Evolutionary conservation across 768 basidiomycete species (phyloP).

Genomic region (Collybia sp.): DNA sequence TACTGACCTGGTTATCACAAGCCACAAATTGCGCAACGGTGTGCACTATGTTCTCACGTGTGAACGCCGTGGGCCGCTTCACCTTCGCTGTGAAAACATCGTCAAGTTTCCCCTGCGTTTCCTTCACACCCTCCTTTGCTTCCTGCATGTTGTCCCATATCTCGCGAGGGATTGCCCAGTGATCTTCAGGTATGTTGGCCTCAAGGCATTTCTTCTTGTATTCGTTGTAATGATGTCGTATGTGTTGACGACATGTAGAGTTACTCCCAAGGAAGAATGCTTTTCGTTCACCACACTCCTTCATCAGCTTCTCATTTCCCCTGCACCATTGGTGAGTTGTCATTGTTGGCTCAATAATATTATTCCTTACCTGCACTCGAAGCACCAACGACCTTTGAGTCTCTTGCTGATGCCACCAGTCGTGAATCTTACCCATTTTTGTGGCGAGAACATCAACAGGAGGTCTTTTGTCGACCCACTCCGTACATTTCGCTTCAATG

Average conservation of each 20-base stretch:
- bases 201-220: not conserved
- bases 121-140: not conserved
- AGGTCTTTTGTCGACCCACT: too few relatives aligned
- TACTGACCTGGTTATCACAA: not conserved
- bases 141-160: not conserved
- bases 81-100: not conserved
- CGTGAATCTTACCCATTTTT: too few relatives aligned
- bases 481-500: too few relatives aligned
- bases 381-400: not conserved
- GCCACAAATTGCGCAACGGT: not conserved
- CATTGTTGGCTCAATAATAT: not conserved
- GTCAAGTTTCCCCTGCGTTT: not conserved
- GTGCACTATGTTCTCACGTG: not conserved
- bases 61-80: not conserved
- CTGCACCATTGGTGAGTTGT: not conserved
- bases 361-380: not conserved
- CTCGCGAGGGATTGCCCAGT: not conserved
- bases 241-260: not conserved
- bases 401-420: too few relatives aligned
- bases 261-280: not conserved
- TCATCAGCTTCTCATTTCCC: not conserved
- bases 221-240: not conserved
- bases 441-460: too few relatives aligned
- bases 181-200: not conserved
- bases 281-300: slow-evolving; percentile 1